Evolutionary conservation across 495 filamentous ascomycete species (phyloP).

Genomic region (Rostrohypoxylon terebratum): DNA sequence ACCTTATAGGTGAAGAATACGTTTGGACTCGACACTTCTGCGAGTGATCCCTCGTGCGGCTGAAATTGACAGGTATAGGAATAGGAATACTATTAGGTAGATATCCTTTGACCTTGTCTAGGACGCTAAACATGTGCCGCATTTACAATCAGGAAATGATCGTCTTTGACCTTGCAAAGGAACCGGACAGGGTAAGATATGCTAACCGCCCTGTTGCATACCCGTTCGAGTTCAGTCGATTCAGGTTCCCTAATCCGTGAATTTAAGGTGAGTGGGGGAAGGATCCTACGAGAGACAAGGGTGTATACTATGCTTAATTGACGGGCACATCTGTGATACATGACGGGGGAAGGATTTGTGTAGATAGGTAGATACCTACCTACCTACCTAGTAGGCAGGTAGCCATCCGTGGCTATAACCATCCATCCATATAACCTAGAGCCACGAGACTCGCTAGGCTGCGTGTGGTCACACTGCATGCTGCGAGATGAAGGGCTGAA

Average conservation of each 20-base stretch:
- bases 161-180: constrained; percentile 28
- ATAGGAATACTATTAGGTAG: background rate
- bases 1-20: background rate
- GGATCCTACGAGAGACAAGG: constrained; percentile 18
- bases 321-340: background rate
- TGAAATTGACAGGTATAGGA: constrained; percentile 32
- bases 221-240: constrained; percentile 26
- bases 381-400: no score
- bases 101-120: constrained; percentile 5
- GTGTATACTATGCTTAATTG: constrained; percentile 23
- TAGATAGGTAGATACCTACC: no score
- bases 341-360: background rate
- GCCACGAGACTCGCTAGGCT: constrained; percentile 31
- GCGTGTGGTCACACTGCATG: constrained; percentile 40
- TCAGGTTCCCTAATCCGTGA: constrained; percentile 24
- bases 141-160: constrained; percentile 17
- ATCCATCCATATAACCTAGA: background rate
- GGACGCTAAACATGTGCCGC: constrained; percentile 20
- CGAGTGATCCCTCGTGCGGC: constrained; percentile 28
- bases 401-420: background rate
- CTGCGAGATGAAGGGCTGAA: constrained; percentile 39
- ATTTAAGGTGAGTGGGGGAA: constrained; percentile 39
- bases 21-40: background rate
- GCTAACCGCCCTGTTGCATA: constrained; percentile 15
- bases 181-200: constrained; percentile 28